phyloP scores from a whole-genome alignment of 2,329 filamentous ascomycete species.

The Clonostachys sp. region DNA sequence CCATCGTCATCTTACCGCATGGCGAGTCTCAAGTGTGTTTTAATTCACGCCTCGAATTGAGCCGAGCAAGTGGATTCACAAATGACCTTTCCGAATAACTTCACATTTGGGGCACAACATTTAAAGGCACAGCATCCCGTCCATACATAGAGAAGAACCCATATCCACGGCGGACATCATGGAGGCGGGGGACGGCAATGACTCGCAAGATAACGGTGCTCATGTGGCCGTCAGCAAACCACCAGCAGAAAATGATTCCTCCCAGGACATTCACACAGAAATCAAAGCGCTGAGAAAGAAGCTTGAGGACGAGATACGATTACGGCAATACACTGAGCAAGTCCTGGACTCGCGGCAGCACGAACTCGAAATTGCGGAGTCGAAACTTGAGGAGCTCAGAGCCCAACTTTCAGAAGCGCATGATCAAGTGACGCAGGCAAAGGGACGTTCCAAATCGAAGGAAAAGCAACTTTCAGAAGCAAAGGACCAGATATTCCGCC shows the following conservation, averaged over 20 bases:
- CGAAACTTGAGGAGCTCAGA: constrained; percentile 18
- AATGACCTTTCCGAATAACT: not conserved
- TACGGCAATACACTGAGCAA: constrained; percentile 26
- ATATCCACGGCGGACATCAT: not conserved
- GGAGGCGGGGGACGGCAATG: not conserved
- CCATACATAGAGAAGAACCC: not conserved
- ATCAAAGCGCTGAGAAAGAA: constrained; percentile 11
- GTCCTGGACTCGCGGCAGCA: constrained; percentile 28
- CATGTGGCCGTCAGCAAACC: too few relatives aligned
- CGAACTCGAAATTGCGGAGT: constrained; percentile 25
- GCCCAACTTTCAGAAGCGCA: constrained; percentile 20
- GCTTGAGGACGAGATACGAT: constrained; percentile 20
- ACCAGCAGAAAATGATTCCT: not conserved
- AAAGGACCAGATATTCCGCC: constrained; percentile 21
- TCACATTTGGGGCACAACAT: too few relatives aligned
- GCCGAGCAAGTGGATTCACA: not conserved
- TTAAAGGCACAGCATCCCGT: not conserved
- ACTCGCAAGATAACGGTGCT: too few relatives aligned
- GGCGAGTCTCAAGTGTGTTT: not conserved
- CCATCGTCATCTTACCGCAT: not conserved
- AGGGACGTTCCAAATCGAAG: constrained; percentile 14
- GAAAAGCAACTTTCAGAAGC: constrained; percentile 20
- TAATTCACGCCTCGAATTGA: not conserved
- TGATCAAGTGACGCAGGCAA: constrained; percentile 21
- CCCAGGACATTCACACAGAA: constrained; percentile 5